Conservation (phyloP, 2,329 filamentous ascomycete genomes). For the Colletotrichum sp. region DNA sequence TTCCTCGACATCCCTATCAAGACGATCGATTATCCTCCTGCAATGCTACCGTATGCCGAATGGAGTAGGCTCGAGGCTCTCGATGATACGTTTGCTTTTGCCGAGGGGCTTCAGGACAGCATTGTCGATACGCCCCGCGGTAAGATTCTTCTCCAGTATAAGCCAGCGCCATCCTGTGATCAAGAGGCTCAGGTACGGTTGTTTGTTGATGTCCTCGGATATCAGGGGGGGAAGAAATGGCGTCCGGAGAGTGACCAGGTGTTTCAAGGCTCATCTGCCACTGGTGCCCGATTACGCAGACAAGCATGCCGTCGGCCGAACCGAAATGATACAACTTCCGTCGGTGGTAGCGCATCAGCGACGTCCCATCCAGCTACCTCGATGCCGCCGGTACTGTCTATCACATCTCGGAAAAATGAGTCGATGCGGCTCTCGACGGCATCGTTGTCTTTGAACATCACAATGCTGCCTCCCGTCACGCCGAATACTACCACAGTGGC, state of each 20-base stretch:
- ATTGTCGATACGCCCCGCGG: background rate
- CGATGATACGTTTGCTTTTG: too few relatives aligned
- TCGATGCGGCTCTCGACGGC: background rate
- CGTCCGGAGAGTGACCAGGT: background rate
- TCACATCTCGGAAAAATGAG: background rate
- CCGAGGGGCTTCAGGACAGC: background rate
- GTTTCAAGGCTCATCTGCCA: background rate
- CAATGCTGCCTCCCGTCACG: background rate
- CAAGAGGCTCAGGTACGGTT: background rate
- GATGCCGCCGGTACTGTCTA: background rate
- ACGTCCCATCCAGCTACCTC: background rate
- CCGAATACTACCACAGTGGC: background rate
- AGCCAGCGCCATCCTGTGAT: background rate
- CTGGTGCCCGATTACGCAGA: background rate
- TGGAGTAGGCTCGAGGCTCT: too few relatives aligned
- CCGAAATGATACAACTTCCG: background rate
- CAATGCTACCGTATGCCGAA: background rate
- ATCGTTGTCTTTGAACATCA: background rate
- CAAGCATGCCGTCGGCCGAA: background rate
- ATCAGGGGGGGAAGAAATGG: background rate
- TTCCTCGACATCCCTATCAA: background rate
- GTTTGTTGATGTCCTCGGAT: background rate
- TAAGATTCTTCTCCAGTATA: background rate
- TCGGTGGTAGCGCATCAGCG: background rate
- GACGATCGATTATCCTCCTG: background rate